These are phyloP conservation scores for Pelargonium citronellum DNA, from an alignment of 441 rosid genomes.

Conservation along the genomic window DNA sequence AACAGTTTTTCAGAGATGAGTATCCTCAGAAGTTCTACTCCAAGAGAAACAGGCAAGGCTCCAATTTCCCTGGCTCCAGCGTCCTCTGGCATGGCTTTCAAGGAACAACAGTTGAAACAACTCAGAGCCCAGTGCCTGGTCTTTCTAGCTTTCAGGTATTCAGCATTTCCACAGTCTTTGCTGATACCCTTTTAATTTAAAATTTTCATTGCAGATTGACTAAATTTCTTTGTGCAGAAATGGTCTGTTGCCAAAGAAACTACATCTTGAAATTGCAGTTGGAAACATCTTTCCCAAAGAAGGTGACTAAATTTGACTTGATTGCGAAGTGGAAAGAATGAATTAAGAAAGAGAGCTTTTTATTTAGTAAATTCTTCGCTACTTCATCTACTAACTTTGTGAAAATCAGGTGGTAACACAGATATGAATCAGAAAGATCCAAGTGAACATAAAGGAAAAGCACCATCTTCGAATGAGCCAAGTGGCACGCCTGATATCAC, in stretches of 20 bases:
- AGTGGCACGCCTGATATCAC: slow-evolving; percentile 39
- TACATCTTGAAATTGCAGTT: slow-evolving; percentile 84
- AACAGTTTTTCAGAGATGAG: slow-evolving; percentile 40
- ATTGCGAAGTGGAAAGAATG: background rate
- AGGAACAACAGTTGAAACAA: slow-evolving; percentile 86
- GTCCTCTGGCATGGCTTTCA: slow-evolving; percentile 59
- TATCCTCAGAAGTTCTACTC: slow-evolving; percentile 42
- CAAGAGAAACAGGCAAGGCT: slow-evolving; percentile 68
- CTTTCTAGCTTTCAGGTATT: slow-evolving; percentile 80
- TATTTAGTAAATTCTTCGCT: slow-evolving; percentile 14
- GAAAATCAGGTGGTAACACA: slow-evolving; percentile 37
- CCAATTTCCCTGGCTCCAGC: slow-evolving; percentile 40
- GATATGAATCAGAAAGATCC: slow-evolving; percentile 56
- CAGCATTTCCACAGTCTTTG: slow-evolving; percentile 15
- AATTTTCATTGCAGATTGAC: slow-evolving; percentile 16
- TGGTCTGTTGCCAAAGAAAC: slow-evolving; percentile 69
- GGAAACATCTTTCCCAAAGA: slow-evolving; percentile 68
- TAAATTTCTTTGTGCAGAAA: slow-evolving; percentile 43
- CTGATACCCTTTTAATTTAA: slow-evolving; percentile 11
- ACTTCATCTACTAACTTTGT: slow-evolving; percentile 20
- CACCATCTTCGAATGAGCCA: slow-evolving; percentile 46
- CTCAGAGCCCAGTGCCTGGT: slow-evolving; percentile 97
- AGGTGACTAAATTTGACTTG: slow-evolving; percentile 35
- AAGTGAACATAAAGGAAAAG: slow-evolving; percentile 49
- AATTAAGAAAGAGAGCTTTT: background rate